Conservation (phyloP, 371 early-diverging fungal species). For the Synchytrium microbalum region DNA sequence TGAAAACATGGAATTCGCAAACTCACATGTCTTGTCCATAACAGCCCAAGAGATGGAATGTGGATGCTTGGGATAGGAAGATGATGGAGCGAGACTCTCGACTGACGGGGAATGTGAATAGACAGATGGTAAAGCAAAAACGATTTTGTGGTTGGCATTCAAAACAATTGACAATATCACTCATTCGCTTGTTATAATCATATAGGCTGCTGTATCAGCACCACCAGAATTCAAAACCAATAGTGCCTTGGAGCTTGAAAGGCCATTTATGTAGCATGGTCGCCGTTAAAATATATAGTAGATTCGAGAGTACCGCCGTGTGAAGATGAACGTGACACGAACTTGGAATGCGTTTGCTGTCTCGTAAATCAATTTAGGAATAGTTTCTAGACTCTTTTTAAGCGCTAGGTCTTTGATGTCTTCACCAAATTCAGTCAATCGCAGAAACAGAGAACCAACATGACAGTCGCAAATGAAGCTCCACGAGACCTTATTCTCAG, state of each 20-base stretch:
- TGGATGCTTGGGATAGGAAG: slow-evolving; percentile 44
- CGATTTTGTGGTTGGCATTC: neutral
- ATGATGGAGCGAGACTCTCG: slow-evolving; percentile 49
- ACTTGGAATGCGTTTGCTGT: too few relatives aligned
- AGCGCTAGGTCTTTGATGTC: too few relatives aligned
- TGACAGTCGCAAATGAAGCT: neutral
- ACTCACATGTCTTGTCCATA: neutral
- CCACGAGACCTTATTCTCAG: neutral
- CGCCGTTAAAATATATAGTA: too few relatives aligned
- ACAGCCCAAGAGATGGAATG: slow-evolving; percentile 39
- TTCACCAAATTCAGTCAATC: too few relatives aligned
- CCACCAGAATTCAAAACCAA: slow-evolving; percentile 35
- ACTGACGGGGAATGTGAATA: slow-evolving; percentile 46
- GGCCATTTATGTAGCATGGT: slow-evolving; percentile 18
- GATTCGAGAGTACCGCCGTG: too few relatives aligned
- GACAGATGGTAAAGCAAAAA: slow-evolving; percentile 26
- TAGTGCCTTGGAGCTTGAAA: slow-evolving; percentile 39
- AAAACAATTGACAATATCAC: neutral
- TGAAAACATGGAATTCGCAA: neutral
- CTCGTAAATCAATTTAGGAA: too few relatives aligned
- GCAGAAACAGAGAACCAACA: neutral
- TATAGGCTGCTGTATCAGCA: slow-evolving; percentile 30
- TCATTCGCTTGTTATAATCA: slow-evolving; percentile 1
- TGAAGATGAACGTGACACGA: too few relatives aligned
- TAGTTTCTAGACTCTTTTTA: too few relatives aligned